Percentiles rank a stretch among this genome's conserved stretches.
These are phyloP conservation scores for Pyrus pyrifolia DNA, from an alignment of 306 rosid species.

Conservation along the genomic window DNA sequence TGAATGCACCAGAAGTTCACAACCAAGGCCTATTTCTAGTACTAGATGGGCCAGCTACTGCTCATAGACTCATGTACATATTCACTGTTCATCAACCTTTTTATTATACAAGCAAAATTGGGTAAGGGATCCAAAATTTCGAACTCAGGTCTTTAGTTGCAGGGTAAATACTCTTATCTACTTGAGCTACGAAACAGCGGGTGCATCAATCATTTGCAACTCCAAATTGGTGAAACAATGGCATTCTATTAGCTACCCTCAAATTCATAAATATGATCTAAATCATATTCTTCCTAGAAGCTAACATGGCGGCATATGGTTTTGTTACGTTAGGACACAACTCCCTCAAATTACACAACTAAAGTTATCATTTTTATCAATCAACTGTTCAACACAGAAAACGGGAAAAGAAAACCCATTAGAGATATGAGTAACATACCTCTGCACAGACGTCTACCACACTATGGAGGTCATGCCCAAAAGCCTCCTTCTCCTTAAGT, in stretches of 20 bases:
- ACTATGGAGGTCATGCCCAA: constrained; percentile 43
- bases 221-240: background rate
- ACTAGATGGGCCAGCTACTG: background rate
- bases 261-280: background rate
- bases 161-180: background rate
- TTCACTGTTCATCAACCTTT: background rate
- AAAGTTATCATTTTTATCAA: background rate
- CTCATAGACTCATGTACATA: background rate
- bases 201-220: background rate
- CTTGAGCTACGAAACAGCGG: background rate
- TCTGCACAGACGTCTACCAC: constrained; percentile 52
- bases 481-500: constrained; percentile 36
- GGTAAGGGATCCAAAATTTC: background rate
- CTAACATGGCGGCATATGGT: background rate
- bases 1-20: background rate
- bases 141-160: background rate
- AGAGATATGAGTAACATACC: constrained; percentile 17
- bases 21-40: background rate
- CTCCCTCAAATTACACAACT: background rate
- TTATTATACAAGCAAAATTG: background rate
- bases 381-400: background rate
- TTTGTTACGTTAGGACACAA: too few species aligned
- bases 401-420: background rate
- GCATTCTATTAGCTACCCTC: background rate
- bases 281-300: too few species aligned